Percentiles rank a stretch among this genome's conserved stretches.
These are phyloP conservation scores for Cyberlindnera suaveolens DNA, from an alignment of 805 yeast species.

Conservation along the genomic window DNA sequence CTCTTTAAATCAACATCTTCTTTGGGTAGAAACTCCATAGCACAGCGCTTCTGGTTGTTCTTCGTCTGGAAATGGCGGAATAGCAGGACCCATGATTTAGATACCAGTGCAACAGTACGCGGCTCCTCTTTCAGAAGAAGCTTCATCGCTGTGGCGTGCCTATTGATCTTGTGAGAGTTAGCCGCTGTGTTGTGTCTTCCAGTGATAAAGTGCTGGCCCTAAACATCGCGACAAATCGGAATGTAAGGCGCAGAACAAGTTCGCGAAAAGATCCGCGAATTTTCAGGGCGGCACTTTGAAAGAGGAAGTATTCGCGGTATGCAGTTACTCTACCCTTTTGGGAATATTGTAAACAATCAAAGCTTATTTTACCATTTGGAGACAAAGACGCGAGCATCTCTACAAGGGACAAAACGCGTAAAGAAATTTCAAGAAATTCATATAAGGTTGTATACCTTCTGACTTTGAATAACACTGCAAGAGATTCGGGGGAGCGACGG, in stretches of 20 bases:
- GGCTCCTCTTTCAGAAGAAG: slow-evolving; percentile 29
- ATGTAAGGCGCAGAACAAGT: not conserved
- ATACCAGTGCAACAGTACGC: slow-evolving; percentile 37
- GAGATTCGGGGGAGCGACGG: too few relatives aligned
- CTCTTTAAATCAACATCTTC: slow-evolving; percentile 30
- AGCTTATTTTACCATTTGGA: not conserved
- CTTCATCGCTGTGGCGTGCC: slow-evolving; percentile 24
- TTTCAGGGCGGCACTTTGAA: too few relatives aligned
- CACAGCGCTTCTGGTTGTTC: slow-evolving; percentile 31
- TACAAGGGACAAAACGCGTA: not conserved
- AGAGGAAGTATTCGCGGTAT: too few relatives aligned
- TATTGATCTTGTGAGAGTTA: not conserved
- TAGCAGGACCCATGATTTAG: slow-evolving; percentile 38
- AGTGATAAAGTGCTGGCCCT: too few relatives aligned
- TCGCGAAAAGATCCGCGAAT: not conserved
- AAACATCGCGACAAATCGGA: too few relatives aligned
- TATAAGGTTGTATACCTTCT: too few relatives aligned
- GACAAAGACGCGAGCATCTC: not conserved
- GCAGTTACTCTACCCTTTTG: not conserved
- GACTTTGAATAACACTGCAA: too few relatives aligned
- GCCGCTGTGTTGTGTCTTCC: not conserved
- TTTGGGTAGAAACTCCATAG: slow-evolving; percentile 42
- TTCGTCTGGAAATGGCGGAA: slow-evolving; percentile 35
- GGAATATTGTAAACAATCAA: slow-evolving; percentile 1
- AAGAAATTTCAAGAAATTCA: too few relatives aligned